Evolutionary conservation across 2,329 filamentous ascomycete species (phyloP).

Genomic region (Penicillium expansum): DNA sequence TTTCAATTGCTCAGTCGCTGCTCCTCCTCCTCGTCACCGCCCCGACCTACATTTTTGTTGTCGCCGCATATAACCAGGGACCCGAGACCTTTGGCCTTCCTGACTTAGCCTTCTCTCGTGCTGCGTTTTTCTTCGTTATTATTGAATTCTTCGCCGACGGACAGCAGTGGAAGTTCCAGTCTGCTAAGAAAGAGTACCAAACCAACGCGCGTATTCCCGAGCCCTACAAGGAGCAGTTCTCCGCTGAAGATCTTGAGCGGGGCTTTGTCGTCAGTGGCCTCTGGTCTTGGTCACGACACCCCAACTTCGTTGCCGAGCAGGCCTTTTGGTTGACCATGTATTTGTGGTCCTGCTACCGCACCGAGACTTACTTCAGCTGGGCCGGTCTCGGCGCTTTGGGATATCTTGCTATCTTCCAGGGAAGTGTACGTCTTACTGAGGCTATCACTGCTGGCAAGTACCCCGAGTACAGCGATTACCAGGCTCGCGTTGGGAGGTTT

Average conservation of each 20-base stretch:
- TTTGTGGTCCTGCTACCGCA: conserved; percentile 78
- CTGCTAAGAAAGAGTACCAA: conserved; percentile 73
- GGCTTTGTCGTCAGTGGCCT: conserved; percentile 83
- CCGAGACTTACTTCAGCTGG: conserved; percentile 73
- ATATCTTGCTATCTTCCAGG: conserved; percentile 81
- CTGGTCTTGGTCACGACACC: conserved; percentile 85
- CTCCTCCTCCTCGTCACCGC: conserved; percentile 75
- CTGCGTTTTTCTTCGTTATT: conserved; percentile 58
- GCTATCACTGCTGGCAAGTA: conserved; percentile 78
- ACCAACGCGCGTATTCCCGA: conserved; percentile 67
- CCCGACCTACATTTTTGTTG: conserved; percentile 79
- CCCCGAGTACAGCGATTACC: conserved; percentile 80
- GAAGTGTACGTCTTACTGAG: conserved; percentile 85
- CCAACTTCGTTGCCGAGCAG: conserved; percentile 93
- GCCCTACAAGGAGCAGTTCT: conserved; percentile 51
- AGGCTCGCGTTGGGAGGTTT: conserved; percentile 78
- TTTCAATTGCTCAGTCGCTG: conserved; percentile 77
- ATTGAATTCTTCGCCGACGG: conserved; percentile 80
- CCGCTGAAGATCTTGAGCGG: conserved; percentile 75
- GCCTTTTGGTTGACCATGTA: conserved; percentile 85
- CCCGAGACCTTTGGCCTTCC: conserved; percentile 54
- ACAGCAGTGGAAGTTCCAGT: conserved; percentile 89
- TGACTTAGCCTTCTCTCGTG: conserved; percentile 58
- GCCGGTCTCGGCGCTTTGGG: conserved; percentile 65
- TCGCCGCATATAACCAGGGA: conserved; percentile 64